Conservation (phyloP, 129 eudicot genomes). For the Flaveria ramosissima region DNA sequence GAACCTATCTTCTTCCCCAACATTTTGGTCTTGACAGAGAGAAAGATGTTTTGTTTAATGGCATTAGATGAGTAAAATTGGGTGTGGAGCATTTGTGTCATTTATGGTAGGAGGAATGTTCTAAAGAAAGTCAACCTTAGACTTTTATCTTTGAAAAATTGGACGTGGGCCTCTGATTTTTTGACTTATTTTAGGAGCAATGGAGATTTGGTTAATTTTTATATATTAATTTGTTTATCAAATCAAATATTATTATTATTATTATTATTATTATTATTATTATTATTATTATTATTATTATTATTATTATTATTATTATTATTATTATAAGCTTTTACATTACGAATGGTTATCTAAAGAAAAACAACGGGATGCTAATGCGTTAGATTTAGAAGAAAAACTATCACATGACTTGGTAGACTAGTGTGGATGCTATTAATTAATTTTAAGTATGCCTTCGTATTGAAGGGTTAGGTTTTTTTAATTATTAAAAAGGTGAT, state of each 20-base stretch:
- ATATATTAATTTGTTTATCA: neutral
- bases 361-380: neutral
- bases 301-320: no score
- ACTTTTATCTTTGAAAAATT: slow-evolving; percentile 22
- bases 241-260: neutral
- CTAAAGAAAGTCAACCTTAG: slow-evolving; percentile 30
- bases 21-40: slow-evolving; percentile 41
- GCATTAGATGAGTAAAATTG: slow-evolving; percentile 23
- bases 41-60: slow-evolving; percentile 20
- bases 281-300: no score
- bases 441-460: neutral
- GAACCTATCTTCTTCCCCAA: slow-evolving; percentile 63
- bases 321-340: neutral
- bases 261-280: no score
- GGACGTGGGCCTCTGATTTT: slow-evolving; percentile 30
- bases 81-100: slow-evolving; percentile 29
- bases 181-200: slow-evolving; percentile 25
- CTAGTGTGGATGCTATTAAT: neutral
- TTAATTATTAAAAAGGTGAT: neutral
- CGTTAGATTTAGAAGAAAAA: neutral
- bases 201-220: neutral
- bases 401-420: neutral
- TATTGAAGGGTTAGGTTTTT: neutral
- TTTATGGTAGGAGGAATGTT: slow-evolving; percentile 31
- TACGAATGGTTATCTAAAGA: neutral